Percentiles rank a stretch among this genome's conserved stretches.
These are phyloP conservation scores for Beauveria bassiana DNA, from an alignment of 2,329 filamentous ascomycete species.

Conservation along the genomic window DNA sequence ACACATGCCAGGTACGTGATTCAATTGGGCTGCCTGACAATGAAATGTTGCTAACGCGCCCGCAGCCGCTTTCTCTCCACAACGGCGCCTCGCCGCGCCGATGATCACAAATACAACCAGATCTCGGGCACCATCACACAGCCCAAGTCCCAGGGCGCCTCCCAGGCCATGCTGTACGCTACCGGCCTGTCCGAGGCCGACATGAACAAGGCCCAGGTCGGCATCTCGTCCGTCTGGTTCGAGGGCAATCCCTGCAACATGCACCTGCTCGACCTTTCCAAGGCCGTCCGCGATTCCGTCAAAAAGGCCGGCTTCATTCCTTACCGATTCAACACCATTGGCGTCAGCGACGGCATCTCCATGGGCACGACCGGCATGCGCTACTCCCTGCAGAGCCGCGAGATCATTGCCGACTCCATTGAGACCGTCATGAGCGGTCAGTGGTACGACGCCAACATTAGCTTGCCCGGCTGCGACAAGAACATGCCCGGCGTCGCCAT, in stretches of 20 bases:
- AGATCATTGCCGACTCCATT: slow-evolving; percentile 95
- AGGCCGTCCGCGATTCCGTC: slow-evolving; percentile 58
- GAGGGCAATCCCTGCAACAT: slow-evolving; percentile 98
- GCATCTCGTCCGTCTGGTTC: slow-evolving; percentile 97
- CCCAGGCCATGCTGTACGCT: slow-evolving; percentile 97
- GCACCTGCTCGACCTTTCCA: slow-evolving; percentile 87
- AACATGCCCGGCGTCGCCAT: slow-evolving; percentile 95
- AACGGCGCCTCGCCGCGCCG: slow-evolving; percentile 38
- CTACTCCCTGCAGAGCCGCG: slow-evolving; percentile 87
- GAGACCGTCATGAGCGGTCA: slow-evolving; percentile 99
- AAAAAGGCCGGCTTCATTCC: slow-evolving; percentile 70
- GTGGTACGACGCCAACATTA: slow-evolving; percentile 98
- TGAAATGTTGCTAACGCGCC: background rate
- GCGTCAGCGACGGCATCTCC: slow-evolving; percentile 93
- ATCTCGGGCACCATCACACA: slow-evolving; percentile 82
- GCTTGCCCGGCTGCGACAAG: slow-evolving; percentile 96
- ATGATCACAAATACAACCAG: slow-evolving; percentile 65
- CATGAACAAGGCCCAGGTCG: slow-evolving; percentile 94
- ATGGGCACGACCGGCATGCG: slow-evolving; percentile 98
- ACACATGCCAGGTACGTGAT: slow-evolving; percentile 21
- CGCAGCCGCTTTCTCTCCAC: slow-evolving; percentile 43
- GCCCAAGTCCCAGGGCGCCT: slow-evolving; percentile 95
- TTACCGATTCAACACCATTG: slow-evolving; percentile 98
- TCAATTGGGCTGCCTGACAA: background rate
- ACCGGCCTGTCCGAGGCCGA: slow-evolving; percentile 80